Conservation (phyloP, 164 flowering plant species). For the Nelumbo lutea region DNA sequence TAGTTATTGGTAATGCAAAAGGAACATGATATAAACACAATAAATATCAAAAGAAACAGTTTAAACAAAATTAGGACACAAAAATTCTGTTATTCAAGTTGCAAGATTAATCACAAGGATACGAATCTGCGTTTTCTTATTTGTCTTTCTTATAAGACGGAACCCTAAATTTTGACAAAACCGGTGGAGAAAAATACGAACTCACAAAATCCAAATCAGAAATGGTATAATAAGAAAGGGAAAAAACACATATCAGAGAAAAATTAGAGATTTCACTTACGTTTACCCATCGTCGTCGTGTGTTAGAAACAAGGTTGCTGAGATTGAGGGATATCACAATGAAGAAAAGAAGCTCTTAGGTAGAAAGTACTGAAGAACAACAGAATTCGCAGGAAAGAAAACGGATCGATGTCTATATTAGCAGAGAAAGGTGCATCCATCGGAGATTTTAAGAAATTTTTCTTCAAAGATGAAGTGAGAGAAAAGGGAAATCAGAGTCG, state of each 20-base stretch:
- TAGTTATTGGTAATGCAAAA: neutral
- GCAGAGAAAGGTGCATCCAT: neutral
- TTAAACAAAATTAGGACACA: neutral
- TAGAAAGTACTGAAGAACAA: neutral
- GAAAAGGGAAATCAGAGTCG: neutral
- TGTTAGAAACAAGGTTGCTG: neutral
- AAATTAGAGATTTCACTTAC: neutral
- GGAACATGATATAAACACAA: too few species aligned
- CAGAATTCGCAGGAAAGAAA: neutral
- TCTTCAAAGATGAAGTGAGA: neutral
- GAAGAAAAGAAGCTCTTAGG: neutral
- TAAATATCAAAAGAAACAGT: neutral
- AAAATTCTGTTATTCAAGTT: neutral
- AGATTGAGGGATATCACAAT: neutral
- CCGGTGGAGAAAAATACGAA: neutral
- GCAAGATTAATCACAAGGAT: too few species aligned
- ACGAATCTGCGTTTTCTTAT: too few species aligned
- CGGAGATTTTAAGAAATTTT: neutral
- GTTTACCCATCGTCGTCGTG: neutral
- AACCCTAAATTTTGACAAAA: neutral
- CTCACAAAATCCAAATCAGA: neutral
- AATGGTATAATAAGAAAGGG: too few species aligned
- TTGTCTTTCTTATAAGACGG: neutral
- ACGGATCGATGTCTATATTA: neutral
- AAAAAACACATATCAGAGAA: neutral